phyloP scores from a whole-genome alignment of 768 basidiomycete genomes.

The Rickenella mellea region DNA sequence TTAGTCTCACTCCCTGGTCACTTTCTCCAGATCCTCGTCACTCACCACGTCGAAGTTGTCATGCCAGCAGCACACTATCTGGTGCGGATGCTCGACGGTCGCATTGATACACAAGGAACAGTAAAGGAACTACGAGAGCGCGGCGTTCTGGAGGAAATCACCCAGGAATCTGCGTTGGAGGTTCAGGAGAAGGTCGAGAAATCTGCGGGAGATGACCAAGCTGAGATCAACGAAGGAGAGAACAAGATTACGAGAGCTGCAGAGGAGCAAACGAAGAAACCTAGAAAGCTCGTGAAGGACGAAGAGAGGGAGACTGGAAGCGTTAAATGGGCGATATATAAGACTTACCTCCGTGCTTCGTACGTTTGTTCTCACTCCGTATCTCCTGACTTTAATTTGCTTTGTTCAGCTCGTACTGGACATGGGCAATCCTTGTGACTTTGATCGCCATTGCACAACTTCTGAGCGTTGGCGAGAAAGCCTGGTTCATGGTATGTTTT shows the following conservation, averaged over 20 bases:
- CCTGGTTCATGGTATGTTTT: slow-evolving; percentile 60
- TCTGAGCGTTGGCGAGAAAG: slow-evolving; percentile 48
- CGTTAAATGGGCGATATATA: slow-evolving; percentile 67
- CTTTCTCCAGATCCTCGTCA: slow-evolving; percentile 50
- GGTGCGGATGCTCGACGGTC: slow-evolving; percentile 72
- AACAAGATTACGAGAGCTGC: slow-evolving; percentile 16
- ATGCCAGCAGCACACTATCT: slow-evolving; percentile 66
- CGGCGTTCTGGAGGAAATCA: slow-evolving; percentile 55
- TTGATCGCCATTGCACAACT: slow-evolving; percentile 42
- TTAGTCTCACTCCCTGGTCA: neutral
- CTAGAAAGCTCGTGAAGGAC: slow-evolving; percentile 68
- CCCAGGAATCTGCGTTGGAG: slow-evolving; percentile 37
- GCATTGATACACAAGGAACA: slow-evolving; percentile 67
- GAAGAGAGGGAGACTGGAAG: slow-evolving; percentile 74
- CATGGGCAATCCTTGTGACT: slow-evolving; percentile 44
- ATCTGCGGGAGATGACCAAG: slow-evolving; percentile 14
- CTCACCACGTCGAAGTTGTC: slow-evolving; percentile 79
- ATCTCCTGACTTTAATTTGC: neutral
- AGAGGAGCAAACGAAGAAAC: slow-evolving; percentile 40
- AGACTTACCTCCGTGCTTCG: slow-evolving; percentile 63
- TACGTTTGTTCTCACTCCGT: slow-evolving; percentile 23
- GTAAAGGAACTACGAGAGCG: slow-evolving; percentile 51
- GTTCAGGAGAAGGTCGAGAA: slow-evolving; percentile 29
- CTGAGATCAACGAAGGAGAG: slow-evolving; percentile 15
- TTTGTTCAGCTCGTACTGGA: slow-evolving; percentile 51